These are phyloP conservation scores for Cladophialophora psammophila DNA, from an alignment of 2,329 filamentous ascomycete genomes.

Conservation along the genomic window DNA sequence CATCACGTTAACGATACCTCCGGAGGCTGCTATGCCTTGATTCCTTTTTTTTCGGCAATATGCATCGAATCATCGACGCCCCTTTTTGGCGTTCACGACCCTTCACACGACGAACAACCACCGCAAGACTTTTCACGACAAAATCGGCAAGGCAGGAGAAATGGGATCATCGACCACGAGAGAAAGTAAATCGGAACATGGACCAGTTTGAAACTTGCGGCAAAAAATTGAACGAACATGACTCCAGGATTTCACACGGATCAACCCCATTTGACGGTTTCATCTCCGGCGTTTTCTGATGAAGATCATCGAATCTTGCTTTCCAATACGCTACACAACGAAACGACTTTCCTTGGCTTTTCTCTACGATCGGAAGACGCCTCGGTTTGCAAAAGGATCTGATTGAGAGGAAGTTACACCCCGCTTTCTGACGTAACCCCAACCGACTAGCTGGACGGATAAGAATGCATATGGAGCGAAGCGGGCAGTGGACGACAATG, in stretches of 20 bases:
- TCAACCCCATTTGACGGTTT: conserved; percentile 13
- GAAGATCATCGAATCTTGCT: conserved; percentile 16
- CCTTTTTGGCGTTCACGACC: conserved; percentile 27
- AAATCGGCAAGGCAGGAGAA: conserved; percentile 22
- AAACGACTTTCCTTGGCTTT: conserved; percentile 14
- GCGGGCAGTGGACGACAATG: conserved; percentile 15
- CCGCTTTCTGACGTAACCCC: conserved; percentile 24
- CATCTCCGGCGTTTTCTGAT: conserved; percentile 20
- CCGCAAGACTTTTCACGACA: conserved; percentile 29
- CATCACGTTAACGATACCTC: conserved; percentile 25
- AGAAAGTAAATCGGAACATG: conserved; percentile 12
- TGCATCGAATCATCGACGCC: conserved; percentile 26
- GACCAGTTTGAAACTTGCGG: conserved; percentile 20
- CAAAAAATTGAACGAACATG: conserved; percentile 22
- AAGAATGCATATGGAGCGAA: conserved; percentile 18
- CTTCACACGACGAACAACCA: conserved; percentile 18
- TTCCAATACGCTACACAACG: conserved; percentile 13
- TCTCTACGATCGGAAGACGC: conserved; percentile 8
- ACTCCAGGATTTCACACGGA: conserved; percentile 19
- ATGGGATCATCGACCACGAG: conserved; percentile 17
- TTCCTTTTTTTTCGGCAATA: conserved; percentile 23
- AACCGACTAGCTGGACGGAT: conserved; percentile 20
- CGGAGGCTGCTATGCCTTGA: conserved; percentile 22
- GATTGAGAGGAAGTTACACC: conserved; percentile 14
- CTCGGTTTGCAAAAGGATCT: conserved; percentile 12